These are phyloP conservation scores for Cryptococcus sp. DNA, from an alignment of 1,284 basidiomycete species.

Conservation along the genomic window DNA sequence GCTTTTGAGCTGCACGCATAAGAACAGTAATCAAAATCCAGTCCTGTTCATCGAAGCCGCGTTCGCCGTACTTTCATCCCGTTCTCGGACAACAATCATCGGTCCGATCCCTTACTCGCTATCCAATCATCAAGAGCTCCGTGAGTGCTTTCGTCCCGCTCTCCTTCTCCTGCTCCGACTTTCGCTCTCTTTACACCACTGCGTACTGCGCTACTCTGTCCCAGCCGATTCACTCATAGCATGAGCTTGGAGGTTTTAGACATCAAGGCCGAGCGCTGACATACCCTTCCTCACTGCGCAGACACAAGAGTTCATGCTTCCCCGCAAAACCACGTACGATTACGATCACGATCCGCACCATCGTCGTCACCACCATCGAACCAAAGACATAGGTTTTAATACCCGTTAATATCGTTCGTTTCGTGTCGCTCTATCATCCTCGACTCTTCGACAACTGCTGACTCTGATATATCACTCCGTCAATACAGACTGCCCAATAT, in stretches of 20 bases:
- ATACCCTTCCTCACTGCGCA: not conserved
- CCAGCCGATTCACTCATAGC: too few species aligned
- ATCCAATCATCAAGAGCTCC: not conserved
- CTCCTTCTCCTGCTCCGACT: too few species aligned
- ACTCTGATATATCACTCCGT: conserved; percentile 2
- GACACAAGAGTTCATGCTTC: conserved; percentile 32
- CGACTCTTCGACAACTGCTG: not conserved
- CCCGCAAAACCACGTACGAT: conserved; percentile 12
- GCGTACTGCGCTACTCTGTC: too few species aligned
- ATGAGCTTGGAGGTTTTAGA: too few species aligned
- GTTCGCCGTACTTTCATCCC: too few species aligned
- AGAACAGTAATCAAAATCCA: too few species aligned
- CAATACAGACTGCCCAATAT: conserved; percentile 59
- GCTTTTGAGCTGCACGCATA: too few species aligned
- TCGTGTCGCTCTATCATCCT: not conserved
- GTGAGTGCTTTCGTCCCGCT: not conserved
- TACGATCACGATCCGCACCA: conserved; percentile 8
- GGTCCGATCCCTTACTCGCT: not conserved
- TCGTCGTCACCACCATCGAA: conserved; percentile 12
- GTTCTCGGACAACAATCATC: too few species aligned
- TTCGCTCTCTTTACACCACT: too few species aligned
- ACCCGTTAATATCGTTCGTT: conserved; percentile 17
- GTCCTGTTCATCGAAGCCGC: too few species aligned
- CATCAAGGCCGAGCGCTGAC: too few species aligned
- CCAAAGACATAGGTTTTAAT: conserved; percentile 18